phyloP scores from a whole-genome alignment of 495 filamentous ascomycete genomes.

The Cryomyces antarcticus region DNA sequence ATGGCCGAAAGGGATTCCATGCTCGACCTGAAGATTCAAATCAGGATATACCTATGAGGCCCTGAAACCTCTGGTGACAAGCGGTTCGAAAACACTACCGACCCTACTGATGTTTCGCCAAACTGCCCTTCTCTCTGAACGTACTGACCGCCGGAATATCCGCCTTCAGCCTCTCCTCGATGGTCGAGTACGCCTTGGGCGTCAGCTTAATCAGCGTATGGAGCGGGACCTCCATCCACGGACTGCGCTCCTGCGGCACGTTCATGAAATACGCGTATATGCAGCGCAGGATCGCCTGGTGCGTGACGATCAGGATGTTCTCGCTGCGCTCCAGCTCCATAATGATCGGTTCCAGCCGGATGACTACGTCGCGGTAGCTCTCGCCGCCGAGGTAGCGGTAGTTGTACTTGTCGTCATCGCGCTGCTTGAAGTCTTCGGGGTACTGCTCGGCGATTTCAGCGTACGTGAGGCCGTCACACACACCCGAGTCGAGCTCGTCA shows the following conservation, averaged over 20 bases:
- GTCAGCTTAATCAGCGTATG: slow-evolving; percentile 94
- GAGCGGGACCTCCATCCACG: slow-evolving; percentile 94
- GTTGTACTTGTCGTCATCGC: slow-evolving; percentile 97
- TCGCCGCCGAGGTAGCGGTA: slow-evolving; percentile 96
- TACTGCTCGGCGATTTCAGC: slow-evolving; percentile 76
- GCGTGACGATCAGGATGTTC: slow-evolving; percentile 94
- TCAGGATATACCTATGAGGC: no score
- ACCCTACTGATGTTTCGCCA: slow-evolving; percentile 38
- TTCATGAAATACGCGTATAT: slow-evolving; percentile 99
- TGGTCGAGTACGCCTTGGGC: slow-evolving; percentile 79
- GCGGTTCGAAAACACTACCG: no score
- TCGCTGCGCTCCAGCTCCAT: slow-evolving; percentile 95
- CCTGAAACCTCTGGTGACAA: no score
- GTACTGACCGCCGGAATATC: slow-evolving; percentile 90
- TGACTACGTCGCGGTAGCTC: slow-evolving; percentile 93
- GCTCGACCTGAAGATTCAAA: no score
- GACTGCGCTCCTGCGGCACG: slow-evolving; percentile 69
- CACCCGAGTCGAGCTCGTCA: slow-evolving; percentile 88
- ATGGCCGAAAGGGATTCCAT: no score
- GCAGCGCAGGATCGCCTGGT: slow-evolving; percentile 88
- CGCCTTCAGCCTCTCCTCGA: slow-evolving; percentile 67
- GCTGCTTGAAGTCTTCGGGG: slow-evolving; percentile 81
- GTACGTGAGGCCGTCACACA: slow-evolving; percentile 92
- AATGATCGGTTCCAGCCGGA: slow-evolving; percentile 94
- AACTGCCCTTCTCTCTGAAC: slow-evolving; percentile 78